Conservation (phyloP, 208 protist genomes). For the Acanthamoeba culbertsoni region DNA sequence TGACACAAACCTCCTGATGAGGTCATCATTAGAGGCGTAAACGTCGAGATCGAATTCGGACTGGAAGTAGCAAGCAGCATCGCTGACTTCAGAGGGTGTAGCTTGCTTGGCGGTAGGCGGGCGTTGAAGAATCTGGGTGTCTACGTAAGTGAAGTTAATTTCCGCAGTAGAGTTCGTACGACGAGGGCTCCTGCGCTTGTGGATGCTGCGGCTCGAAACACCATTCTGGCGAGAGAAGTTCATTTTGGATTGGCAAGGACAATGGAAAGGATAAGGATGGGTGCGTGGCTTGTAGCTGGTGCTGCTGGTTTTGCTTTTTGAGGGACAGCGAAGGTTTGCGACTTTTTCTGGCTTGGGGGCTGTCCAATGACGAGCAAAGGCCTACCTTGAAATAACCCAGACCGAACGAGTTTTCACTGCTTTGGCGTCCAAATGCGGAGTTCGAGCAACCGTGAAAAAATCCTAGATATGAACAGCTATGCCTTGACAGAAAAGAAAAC, state of each 20-base stretch:
- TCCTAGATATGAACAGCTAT: too few species aligned
- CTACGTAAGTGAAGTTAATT: background rate
- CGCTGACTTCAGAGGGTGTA: background rate
- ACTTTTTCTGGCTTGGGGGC: too few species aligned
- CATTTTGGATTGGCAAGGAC: background rate
- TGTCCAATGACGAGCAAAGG: too few species aligned
- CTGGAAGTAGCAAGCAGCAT: background rate
- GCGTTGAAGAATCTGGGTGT: background rate
- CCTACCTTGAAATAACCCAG: too few species aligned
- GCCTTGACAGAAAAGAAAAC: background rate
- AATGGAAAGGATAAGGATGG: background rate
- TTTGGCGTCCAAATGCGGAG: too few species aligned
- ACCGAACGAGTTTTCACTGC: background rate
- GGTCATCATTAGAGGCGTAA: background rate
- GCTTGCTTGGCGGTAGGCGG: background rate
- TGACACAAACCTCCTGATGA: background rate
- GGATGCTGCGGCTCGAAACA: background rate
- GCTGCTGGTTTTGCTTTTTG: background rate
- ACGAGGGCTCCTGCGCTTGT: slow-evolving; percentile 9
- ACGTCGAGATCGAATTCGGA: background rate
- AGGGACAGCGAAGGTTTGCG: background rate
- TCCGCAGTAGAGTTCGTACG: background rate
- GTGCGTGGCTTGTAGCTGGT: background rate
- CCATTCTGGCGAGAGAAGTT: background rate
- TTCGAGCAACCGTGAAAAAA: too few species aligned